Conservation (phyloP, 2,329 filamentous ascomycete genomes). For the Talaromyces islandicus region DNA sequence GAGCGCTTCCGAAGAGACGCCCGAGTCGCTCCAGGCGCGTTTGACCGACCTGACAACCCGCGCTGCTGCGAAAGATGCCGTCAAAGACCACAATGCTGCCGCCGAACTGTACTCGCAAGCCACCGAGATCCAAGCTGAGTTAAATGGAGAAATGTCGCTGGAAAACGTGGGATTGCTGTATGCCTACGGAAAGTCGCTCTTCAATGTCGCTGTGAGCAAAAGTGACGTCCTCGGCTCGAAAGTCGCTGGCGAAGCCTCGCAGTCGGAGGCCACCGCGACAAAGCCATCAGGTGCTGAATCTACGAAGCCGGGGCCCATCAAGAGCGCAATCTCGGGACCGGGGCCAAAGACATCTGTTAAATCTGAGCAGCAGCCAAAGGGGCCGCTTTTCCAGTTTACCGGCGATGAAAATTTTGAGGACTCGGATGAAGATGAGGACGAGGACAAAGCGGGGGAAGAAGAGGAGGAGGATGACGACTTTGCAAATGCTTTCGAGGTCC, state of each 20-base stretch:
- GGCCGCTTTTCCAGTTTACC: slow-evolving; percentile 82
- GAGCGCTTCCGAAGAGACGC: slow-evolving; percentile 13
- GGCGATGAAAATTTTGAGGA: slow-evolving; percentile 92
- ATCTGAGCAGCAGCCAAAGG: slow-evolving; percentile 19
- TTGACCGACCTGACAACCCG: slow-evolving; percentile 73
- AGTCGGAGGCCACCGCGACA: slow-evolving; percentile 41
- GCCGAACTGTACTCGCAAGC: slow-evolving; percentile 84
- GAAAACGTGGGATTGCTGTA: slow-evolving; percentile 93
- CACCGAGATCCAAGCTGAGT: slow-evolving; percentile 78
- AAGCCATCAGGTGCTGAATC: slow-evolving; percentile 19
- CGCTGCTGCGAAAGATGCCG: slow-evolving; percentile 77
- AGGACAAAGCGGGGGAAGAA: slow-evolving; percentile 41
- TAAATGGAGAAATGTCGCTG: slow-evolving; percentile 86
- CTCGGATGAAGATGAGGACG: slow-evolving; percentile 55
- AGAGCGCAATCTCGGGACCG: slow-evolving; percentile 21
- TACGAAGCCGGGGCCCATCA: slow-evolving; percentile 17
- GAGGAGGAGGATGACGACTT: slow-evolving; percentile 62
- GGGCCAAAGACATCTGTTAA: slow-evolving; percentile 13
- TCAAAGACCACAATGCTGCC: slow-evolving; percentile 81
- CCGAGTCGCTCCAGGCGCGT: slow-evolving; percentile 50
- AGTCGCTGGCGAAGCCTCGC: slow-evolving; percentile 49
- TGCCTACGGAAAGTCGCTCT: slow-evolving; percentile 86
- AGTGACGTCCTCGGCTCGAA: slow-evolving; percentile 89
- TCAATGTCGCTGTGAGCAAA: slow-evolving; percentile 88
- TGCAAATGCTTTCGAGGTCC: slow-evolving; percentile 57